Base-by-base conservation (phyloP, 768 basidiomycete species). In the Agrocybe praecox region DNA sequence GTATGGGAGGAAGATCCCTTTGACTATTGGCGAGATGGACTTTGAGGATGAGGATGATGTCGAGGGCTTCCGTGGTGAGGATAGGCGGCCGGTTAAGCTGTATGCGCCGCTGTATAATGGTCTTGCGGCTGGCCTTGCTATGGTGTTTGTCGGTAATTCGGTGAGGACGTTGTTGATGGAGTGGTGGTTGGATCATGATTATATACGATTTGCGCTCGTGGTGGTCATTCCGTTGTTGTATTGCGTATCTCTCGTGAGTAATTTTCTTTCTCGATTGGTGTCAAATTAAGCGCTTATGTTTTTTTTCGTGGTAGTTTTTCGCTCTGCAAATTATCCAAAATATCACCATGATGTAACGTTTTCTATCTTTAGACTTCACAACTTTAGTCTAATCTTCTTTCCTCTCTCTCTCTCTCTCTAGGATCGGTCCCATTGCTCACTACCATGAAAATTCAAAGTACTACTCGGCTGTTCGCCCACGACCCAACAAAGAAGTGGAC, bases 381-480 rank as follows among this genome's bases (percentile, higher is more conserved):
- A 29, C 26, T 9, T 29, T 4, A 29, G 4, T 29, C 26, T 29
- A 9, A 29, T n/a, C n/a, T n/a, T n/a, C 26, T 44, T 36, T 14
- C 15, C 8, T 8, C 34, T 18, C 21, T 22, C 19, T 19, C 23
- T 36, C 40, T 1, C 24, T 32, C 0, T 24, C 17, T 11, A 56
- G 55, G 50, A 67, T 93, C 58, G 92, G 92, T 19, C 92, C 92
- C 8, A 88, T 94, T 55, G 85, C 90, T 72, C 70, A 94, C 60
- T 90, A 83, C 67, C 85, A 90, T 67, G 72, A 83, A 56, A 94
- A 94, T 67, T 92, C 90, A 0, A 86, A 82, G 43, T 94, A 89
- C 70, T 95, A 91, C 71, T 88, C 86, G 14, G 90, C 89, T 15
- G 70, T 81, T 47, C 79, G 79, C 46, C 89, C 90, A 0, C 73